Percentiles rank a stretch among this genome's conserved stretches.
Conservation (phyloP, 176 grass and related monocot species). For the Canna indica region DNA sequence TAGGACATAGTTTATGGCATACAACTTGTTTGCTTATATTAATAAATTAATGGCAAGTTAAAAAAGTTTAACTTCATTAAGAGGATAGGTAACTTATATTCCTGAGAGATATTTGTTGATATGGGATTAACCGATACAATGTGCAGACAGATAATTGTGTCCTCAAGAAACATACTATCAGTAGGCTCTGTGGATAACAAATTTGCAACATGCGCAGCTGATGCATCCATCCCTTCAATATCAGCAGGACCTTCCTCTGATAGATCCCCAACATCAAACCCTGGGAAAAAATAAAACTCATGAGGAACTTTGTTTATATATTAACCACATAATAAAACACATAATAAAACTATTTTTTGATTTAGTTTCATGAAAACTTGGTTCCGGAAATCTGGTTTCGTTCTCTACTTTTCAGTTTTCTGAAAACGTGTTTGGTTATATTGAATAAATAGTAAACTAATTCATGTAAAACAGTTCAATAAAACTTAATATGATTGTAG, state of each 20-base stretch:
- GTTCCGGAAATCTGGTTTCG: no score
- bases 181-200: slow-evolving; percentile 81
- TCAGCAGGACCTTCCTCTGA: slow-evolving; percentile 74
- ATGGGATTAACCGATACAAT: background rate
- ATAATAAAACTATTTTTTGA: no score
- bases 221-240: slow-evolving; percentile 75
- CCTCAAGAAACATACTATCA: slow-evolving; percentile 49
- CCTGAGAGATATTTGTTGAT: background rate
- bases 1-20: background rate
- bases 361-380: no score
- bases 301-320: background rate
- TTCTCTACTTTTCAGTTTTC: no score
- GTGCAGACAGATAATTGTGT: background rate
- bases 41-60: background rate
- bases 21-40: background rate
- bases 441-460: no score
- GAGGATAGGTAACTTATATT: background rate
- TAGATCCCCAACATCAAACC: slow-evolving; percentile 88
- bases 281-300: slow-evolving; percentile 27
- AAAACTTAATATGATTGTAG: no score
- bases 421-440: no score
- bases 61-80: background rate
- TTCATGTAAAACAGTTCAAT: no score
- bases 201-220: slow-evolving; percentile 91
- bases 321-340: background rate